phyloP scores from a whole-genome alignment of 306 rosid genomes.

The Amphicarpaea edgeworthii region DNA sequence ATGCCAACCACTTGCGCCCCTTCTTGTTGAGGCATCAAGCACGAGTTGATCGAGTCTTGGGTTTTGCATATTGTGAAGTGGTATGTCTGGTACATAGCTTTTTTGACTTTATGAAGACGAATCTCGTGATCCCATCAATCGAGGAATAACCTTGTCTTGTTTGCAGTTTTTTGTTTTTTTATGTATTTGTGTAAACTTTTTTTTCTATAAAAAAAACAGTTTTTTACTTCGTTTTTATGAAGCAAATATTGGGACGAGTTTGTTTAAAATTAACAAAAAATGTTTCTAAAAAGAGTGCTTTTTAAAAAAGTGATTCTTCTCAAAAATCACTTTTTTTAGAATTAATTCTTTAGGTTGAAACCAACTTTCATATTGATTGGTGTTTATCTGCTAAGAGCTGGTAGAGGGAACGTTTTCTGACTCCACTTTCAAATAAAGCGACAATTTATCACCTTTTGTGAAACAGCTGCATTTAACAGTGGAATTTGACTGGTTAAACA shows the following conservation, averaged over 20 bases:
- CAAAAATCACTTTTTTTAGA: no score
- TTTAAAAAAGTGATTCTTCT: no score
- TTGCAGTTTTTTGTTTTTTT: no score
- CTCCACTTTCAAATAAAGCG: not conserved
- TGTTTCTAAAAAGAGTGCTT: no score
- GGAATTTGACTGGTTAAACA: slow-evolving; percentile 11
- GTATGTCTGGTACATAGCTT: slow-evolving; percentile 52
- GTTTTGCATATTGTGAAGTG: slow-evolving; percentile 67
- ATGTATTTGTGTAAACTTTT: no score
- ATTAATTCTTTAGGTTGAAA: no score
- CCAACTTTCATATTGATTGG: not conserved
- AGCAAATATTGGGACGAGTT: no score
- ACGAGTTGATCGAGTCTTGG: slow-evolving; percentile 68
- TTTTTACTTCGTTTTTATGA: no score
- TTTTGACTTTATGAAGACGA: not conserved
- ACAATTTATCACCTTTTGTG: not conserved
- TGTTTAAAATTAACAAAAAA: no score
- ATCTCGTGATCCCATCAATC: not conserved
- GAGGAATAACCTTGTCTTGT: slow-evolving; percentile 2
- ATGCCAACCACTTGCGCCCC: slow-evolving; percentile 74
- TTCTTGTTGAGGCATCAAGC: slow-evolving; percentile 78
- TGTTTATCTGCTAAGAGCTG: slow-evolving; percentile 35
- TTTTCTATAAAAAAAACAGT: no score
- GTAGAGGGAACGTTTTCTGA: slow-evolving; percentile 11
- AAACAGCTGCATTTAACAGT: not conserved